A percentile compares a stretch with the other conserved stretches of the same genome.
Evolutionary conservation across 352 stramenopile genomes (phyloP).

Genomic region (Globisporangium paroecandrum): DNA sequence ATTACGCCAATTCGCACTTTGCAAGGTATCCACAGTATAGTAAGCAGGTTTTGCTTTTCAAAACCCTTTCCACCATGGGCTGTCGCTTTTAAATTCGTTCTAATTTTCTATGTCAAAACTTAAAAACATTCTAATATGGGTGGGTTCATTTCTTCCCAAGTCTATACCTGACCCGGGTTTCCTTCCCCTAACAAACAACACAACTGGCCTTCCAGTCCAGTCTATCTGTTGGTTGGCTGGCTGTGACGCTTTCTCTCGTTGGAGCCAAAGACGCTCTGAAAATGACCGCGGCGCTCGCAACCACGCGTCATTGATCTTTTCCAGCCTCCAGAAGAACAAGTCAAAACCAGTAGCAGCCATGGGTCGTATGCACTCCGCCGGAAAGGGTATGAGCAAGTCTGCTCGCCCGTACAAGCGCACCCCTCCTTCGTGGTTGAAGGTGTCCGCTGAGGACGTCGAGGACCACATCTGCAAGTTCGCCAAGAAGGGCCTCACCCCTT

Average conservation of each 20-base stretch:
- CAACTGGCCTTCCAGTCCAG: neutral
- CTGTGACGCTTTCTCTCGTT: constrained; percentile 1
- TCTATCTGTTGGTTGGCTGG: constrained; percentile 28
- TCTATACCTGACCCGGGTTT: neutral
- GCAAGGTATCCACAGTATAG: neutral
- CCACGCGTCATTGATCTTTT: constrained; percentile 53
- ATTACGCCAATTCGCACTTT: neutral
- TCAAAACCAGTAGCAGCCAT: constrained; percentile 71
- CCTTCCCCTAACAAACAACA: neutral
- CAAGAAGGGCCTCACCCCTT: constrained; percentile 97
- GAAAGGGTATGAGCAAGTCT: constrained; percentile 99
- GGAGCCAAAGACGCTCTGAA: neutral
- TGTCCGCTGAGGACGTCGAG: constrained; percentile 95
- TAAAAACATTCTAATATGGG: neutral
- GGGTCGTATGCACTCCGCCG: constrained; percentile 98
- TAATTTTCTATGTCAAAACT: neutral
- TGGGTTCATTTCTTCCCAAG: neutral
- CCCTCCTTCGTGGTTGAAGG: constrained; percentile 98
- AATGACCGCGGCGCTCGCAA: neutral
- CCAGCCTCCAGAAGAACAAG: constrained; percentile 45
- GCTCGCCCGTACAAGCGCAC: constrained; percentile 99
- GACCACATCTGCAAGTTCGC: constrained; percentile 99
- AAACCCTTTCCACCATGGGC: neutral
- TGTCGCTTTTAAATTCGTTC: neutral
- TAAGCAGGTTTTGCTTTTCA: neutral